A percentile compares a stretch with the other conserved stretches of the same genome.
phyloP scores from a whole-genome alignment of 305 asterid genomes.

The Fraxinus ornus region DNA sequence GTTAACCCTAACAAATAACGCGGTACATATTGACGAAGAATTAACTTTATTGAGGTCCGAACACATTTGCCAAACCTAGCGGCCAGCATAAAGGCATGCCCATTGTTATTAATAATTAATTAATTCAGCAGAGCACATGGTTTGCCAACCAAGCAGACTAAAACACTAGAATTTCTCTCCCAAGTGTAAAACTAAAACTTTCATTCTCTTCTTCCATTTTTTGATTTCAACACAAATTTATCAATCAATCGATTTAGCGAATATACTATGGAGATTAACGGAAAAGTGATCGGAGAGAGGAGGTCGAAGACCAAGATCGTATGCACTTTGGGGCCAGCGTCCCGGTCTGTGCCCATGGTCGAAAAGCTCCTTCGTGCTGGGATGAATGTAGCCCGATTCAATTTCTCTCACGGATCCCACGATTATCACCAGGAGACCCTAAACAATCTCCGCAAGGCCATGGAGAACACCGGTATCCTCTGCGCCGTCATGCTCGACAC shows the following conservation, averaged over 20 bases:
- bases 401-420: slow-evolving; percentile 64
- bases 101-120: too few relatives aligned
- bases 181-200: too few relatives aligned
- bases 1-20: not conserved
- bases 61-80: not conserved
- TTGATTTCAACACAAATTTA: not conserved
- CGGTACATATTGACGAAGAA: not conserved
- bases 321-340: slow-evolving; percentile 58
- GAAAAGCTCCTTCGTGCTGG: slow-evolving; percentile 59
- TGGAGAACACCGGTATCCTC: slow-evolving; percentile 60
- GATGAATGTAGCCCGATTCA: slow-evolving; percentile 64
- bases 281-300: not conserved
- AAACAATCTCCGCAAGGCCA: slow-evolving; percentile 52
- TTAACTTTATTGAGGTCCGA: not conserved
- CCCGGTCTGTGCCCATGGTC: slow-evolving; percentile 50
- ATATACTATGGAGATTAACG: slow-evolving; percentile 9
- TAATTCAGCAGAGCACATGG: not conserved
- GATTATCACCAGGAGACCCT: slow-evolving; percentile 65
- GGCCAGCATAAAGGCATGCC: not conserved
- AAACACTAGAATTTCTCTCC: not conserved
- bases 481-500: slow-evolving; percentile 72
- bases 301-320: slow-evolving; percentile 64
- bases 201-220: too few relatives aligned
- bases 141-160: not conserved
- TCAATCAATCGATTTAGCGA: not conserved